Evolutionary conservation across 345 rosid genomes (phyloP).

Genomic region (Clausena lansium): DNA sequence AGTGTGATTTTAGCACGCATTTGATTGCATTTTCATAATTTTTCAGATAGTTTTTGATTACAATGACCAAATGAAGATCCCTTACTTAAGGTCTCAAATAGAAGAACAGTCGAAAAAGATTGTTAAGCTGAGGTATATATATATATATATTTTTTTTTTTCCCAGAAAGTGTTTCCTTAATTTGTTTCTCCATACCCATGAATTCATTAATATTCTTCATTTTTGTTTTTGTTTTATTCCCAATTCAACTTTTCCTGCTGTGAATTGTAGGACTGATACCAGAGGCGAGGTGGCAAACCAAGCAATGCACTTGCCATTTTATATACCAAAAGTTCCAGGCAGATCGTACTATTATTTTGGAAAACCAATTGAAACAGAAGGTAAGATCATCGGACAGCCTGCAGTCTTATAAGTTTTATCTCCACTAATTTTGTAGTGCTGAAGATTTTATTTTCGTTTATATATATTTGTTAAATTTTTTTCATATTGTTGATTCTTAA

Average conservation of each 20-base stretch:
- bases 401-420: too few relatives aligned
- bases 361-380: constrained; percentile 47
- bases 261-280: constrained; percentile 27
- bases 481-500: too few relatives aligned
- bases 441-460: too few relatives aligned
- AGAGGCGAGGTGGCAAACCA: constrained; percentile 47
- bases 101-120: constrained; percentile 11
- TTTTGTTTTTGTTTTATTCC: too few relatives aligned
- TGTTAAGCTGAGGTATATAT: constrained; percentile 30
- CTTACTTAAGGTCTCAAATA: constrained; percentile 29
- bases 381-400: constrained; percentile 3
- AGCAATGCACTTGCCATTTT: constrained; percentile 24
- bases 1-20: neutral
- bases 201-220: neutral
- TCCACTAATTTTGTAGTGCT: too few relatives aligned
- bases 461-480: too few relatives aligned
- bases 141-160: too few relatives aligned
- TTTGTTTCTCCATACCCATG: neutral
- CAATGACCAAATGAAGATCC: constrained; percentile 49
- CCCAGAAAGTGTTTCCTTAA: neutral
- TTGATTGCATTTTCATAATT: neutral
- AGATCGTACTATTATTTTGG: constrained; percentile 48
- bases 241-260: neutral
- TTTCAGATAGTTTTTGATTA: constrained; percentile 42
- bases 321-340: constrained; percentile 50